Evolutionary conservation across 202 grass and related monocot species (phyloP).

Genomic region (Eragrostis tef): DNA sequence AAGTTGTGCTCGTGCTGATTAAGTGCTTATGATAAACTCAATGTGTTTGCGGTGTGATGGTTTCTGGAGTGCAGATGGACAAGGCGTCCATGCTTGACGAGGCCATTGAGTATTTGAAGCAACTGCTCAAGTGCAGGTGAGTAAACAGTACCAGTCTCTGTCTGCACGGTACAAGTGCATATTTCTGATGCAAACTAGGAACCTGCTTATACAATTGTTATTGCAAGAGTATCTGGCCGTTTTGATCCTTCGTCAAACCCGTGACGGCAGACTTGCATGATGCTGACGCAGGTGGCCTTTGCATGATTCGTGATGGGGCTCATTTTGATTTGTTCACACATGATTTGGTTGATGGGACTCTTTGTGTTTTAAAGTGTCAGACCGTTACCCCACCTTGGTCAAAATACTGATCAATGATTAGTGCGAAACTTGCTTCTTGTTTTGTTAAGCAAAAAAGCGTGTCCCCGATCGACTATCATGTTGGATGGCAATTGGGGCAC

Average conservation of each 20-base stretch:
- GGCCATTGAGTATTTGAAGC: slow-evolving; percentile 97
- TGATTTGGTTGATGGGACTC: slow-evolving; percentile 17
- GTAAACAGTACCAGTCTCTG: slow-evolving; percentile 11
- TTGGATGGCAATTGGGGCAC: neutral
- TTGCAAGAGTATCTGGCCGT: slow-evolving; percentile 4
- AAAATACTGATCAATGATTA: slow-evolving; percentile 13
- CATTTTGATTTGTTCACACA: slow-evolving; percentile 5
- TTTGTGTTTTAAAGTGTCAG: neutral
- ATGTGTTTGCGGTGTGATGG: neutral
- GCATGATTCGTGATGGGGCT: slow-evolving; percentile 19
- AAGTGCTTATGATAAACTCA: neutral
- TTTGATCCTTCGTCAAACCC: slow-evolving; percentile 17
- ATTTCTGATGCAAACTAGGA: neutral
- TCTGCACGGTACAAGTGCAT: slow-evolving; percentile 3
- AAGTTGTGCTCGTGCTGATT: neutral
- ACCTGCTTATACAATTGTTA: neutral
- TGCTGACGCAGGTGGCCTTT: neutral
- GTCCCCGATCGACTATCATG: neutral
- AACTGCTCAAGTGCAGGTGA: slow-evolving; percentile 95
- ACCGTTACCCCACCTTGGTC: neutral
- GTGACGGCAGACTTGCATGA: neutral
- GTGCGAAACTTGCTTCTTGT: neutral
- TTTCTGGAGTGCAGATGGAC: slow-evolving; percentile 62
- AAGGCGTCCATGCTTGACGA: slow-evolving; percentile 99
- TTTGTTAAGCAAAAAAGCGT: slow-evolving; percentile 10